phyloP scores from a whole-genome alignment of 2,329 filamentous ascomycete genomes.

The Gremmenia infestans region DNA sequence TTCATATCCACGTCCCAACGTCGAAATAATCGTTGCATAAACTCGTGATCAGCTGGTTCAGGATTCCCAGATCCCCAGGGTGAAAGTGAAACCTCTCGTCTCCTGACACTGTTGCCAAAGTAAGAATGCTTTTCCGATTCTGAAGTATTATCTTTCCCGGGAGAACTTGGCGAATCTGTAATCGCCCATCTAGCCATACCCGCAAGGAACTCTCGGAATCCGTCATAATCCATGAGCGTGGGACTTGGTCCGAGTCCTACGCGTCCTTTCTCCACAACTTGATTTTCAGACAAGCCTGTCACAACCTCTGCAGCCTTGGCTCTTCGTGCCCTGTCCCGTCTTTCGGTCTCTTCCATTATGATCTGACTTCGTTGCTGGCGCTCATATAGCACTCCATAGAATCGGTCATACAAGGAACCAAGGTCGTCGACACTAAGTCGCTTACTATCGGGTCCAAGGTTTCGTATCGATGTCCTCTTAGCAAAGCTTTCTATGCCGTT shows the following conservation, averaged over 20 bases:
- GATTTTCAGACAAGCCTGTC: constrained; percentile 33
- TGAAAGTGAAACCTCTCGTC: constrained; percentile 28
- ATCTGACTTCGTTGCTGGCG: constrained; percentile 77
- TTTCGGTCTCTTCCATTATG: constrained; percentile 69
- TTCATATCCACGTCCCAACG: constrained; percentile 80
- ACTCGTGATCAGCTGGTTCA: constrained; percentile 88
- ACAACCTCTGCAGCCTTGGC: constrained; percentile 47
- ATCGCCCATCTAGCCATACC: constrained; percentile 90
- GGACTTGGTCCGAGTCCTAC: constrained; percentile 86
- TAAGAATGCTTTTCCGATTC: constrained; percentile 56
- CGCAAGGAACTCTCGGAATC: constrained; percentile 89
- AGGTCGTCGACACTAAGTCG: constrained; percentile 80
- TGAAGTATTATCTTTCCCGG: constrained; percentile 42
- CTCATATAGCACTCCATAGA: constrained; percentile 89
- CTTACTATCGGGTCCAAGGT: constrained; percentile 94
- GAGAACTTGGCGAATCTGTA: constrained; percentile 69
- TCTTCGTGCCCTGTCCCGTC: constrained; percentile 57
- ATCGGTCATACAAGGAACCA: constrained; percentile 86
- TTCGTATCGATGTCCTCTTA: constrained; percentile 92
- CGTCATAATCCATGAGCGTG: constrained; percentile 94
- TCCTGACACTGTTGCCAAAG: constrained; percentile 49
- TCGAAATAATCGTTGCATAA: constrained; percentile 79
- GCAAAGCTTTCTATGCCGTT: constrained; percentile 97
- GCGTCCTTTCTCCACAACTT: constrained; percentile 72
- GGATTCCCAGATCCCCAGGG: constrained; percentile 55